These are phyloP conservation scores for Endocarpon pusillum DNA, from an alignment of 495 filamentous ascomycete genomes.

Conservation along the genomic window DNA sequence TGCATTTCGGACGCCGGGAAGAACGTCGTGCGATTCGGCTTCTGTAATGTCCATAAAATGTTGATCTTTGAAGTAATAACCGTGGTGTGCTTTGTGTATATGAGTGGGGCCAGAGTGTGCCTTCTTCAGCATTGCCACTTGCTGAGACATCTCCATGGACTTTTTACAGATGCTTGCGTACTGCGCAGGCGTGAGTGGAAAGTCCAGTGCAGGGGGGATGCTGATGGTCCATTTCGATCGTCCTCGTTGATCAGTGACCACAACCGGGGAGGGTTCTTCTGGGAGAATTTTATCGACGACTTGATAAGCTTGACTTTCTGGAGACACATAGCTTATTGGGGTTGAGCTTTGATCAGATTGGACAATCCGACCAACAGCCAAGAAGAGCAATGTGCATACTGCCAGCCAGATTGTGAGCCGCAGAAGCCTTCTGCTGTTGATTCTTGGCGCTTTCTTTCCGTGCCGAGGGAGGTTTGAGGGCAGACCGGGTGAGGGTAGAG, in stretches of 20 bases:
- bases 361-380: constrained; percentile 3
- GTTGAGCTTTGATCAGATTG: constrained; percentile 11
- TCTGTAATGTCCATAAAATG: constrained; percentile 52
- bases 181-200: constrained; percentile 39
- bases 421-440: constrained; percentile 29
- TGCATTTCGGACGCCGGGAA: constrained; percentile 20
- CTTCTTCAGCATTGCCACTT: constrained; percentile 30
- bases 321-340: constrained; percentile 16
- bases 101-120: constrained; percentile 16
- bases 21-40: constrained; percentile 37
- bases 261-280: constrained; percentile 38
- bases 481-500: constrained; percentile 45
- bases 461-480: constrained; percentile 45
- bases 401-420: constrained; percentile 26
- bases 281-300: constrained; percentile 34
- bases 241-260: constrained; percentile 37
- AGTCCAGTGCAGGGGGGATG: constrained; percentile 38
- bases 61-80: constrained; percentile 40
- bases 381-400: constrained; percentile 12
- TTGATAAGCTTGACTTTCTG: constrained; percentile 24
- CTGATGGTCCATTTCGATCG: constrained; percentile 50
- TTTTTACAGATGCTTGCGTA: constrained; percentile 44
- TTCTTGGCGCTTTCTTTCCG: constrained; percentile 28
- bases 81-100: constrained; percentile 22
- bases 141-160: constrained; percentile 33